These are phyloP conservation scores for Lentinus brumalis DNA, from an alignment of 768 basidiomycete genomes.

Conservation along the genomic window DNA sequence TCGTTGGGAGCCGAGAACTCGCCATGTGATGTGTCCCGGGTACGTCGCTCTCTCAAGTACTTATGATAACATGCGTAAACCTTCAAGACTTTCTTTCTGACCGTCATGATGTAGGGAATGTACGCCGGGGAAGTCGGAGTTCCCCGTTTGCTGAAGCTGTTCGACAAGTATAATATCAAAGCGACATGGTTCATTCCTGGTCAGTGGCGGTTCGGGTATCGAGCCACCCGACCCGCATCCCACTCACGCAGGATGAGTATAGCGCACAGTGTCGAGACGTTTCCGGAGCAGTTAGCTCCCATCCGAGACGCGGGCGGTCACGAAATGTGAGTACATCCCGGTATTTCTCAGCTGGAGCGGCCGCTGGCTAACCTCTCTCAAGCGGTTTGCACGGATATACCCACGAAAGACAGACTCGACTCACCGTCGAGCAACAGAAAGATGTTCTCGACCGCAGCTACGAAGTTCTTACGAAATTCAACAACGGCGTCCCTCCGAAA, in stretches of 20 bases:
- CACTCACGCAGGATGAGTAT: neutral
- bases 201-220: conserved; percentile 14
- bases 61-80: neutral
- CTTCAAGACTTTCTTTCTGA: neutral
- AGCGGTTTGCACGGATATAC: conserved; percentile 74
- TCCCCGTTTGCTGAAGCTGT: conserved; percentile 68
- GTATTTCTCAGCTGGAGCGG: neutral
- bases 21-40: conserved; percentile 67
- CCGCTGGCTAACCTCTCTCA: neutral
- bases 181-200: conserved; percentile 82
- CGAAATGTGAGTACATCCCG: conserved; percentile 50
- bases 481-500: conserved; percentile 57
- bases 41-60: conserved; percentile 24
- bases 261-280: conserved; percentile 77
- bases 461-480: conserved; percentile 66
- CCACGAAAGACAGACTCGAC: conserved; percentile 68
- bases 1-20: conserved; percentile 77
- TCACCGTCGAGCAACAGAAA: conserved; percentile 67
- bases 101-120: conserved; percentile 47
- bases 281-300: conserved; percentile 67
- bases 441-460: conserved; percentile 71
- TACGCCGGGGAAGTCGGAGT: conserved; percentile 77
- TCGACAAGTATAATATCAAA: conserved; percentile 64
- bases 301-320: conserved; percentile 71
- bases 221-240: neutral